Evolutionary conservation across 2,329 filamentous ascomycete species (phyloP).

Genomic region (Sphaerostilbella broomeana): DNA sequence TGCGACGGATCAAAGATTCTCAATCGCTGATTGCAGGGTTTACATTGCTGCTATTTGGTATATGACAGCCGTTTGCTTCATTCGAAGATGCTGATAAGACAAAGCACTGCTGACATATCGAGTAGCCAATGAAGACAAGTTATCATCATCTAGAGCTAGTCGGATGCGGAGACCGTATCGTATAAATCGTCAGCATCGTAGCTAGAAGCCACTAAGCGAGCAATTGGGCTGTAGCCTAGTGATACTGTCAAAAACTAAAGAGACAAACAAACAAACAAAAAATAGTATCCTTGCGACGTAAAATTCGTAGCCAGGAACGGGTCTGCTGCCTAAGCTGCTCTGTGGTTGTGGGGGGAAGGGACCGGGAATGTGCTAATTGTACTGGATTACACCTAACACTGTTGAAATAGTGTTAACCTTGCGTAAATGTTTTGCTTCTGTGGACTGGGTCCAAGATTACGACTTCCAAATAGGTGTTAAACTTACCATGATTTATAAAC

Average conservation of each 20-base stretch:
- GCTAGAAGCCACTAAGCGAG: conserved; percentile 7
- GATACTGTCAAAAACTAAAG: not conserved
- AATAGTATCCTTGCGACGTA: not conserved
- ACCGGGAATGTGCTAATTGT: conserved; percentile 1
- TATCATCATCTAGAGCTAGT: conserved; percentile 7
- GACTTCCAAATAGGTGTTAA: not conserved
- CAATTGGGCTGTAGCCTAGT: conserved; percentile 4
- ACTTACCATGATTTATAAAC: not conserved
- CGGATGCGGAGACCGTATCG: conserved; percentile 7
- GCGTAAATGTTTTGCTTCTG: not conserved
- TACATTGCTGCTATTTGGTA: conserved; percentile 8
- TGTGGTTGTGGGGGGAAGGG: conserved; percentile 1
- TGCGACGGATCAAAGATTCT: conserved; percentile 1
- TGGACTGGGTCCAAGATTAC: too few species aligned
- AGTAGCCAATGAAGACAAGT: conserved; percentile 7
- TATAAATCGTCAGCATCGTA: not conserved
- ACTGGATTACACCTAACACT: conserved; percentile 1
- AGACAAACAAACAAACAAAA: not conserved
- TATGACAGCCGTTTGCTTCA: conserved; percentile 4
- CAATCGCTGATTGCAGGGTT: conserved; percentile 9
- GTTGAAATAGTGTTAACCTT: not conserved
- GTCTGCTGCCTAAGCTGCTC: conserved; percentile 5
- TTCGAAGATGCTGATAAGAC: conserved; percentile 7
- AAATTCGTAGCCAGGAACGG: conserved; percentile 4
- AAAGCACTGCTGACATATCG: conserved; percentile 8